Evolutionary conservation across 805 yeast species (phyloP), one percentile per base, ranked within the genome.

Genomic region (Blastobotrys chiropterorum): DNA sequence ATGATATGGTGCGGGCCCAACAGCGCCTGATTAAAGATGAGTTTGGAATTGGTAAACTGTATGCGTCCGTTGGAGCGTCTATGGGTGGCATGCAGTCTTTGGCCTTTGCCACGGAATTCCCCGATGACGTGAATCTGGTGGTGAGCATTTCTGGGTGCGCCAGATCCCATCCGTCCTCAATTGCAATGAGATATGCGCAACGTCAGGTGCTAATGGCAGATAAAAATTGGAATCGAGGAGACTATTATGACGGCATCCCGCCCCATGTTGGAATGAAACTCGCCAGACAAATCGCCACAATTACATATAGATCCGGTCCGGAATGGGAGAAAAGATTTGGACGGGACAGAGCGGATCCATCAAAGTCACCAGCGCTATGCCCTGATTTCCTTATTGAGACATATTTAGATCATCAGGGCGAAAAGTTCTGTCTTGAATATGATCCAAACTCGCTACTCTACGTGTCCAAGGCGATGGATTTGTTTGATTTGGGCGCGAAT

Each of bases 71-170:
- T 5, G 97, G 97, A 3, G 83, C 95, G 2, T 87, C 96, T 0
- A 87, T 90, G 95, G 97, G 97, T n/a, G 97, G 97, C n/a, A 89
- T 90, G 97, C 97, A 90, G 70, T 83, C 92, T 6, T 74, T 90
- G 51, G 95, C 97, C 0, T 87, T 82, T 67, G 96, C 89, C 1
- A 77, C 81, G 64, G 95, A 86, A 62, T 90, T 86, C 61, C 86
- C 95, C 1, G 83, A 84, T 46, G 78, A 75, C 51, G 96, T 90
- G 2, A 78, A 76, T 3, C 82, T 84, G 50, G 76, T 90, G 1
- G 79, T 89, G 1, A 78, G 87, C n/a, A 86, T 90, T 26, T 83
- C 92, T 43, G 97, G 95, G 2, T 90, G 97, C 72, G 96, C 96
- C 1, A 77, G 95, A 62, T 87, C 96, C 0, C 97, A 90, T 66